Evolutionary conservation across 1,284 basidiomycete species (phyloP).

Genomic region (Rhizoctonia solani): DNA sequence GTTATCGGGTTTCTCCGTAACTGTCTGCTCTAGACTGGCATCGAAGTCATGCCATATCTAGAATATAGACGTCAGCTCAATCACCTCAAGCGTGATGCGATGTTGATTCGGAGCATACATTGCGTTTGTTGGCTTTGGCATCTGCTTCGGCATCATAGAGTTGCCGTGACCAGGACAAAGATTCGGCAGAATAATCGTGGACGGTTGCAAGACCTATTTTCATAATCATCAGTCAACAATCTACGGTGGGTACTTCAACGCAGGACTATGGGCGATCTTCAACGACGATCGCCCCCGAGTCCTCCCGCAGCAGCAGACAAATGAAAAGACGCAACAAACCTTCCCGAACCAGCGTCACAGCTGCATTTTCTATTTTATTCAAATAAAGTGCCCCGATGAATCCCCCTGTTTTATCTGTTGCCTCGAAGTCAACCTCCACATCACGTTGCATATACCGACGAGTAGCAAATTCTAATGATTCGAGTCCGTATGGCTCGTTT

Average conservation of each 20-base stretch:
- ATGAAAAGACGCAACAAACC: slow-evolving; percentile 50
- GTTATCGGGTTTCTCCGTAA: slow-evolving; percentile 48
- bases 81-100: slow-evolving; percentile 2
- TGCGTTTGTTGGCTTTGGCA: slow-evolving; percentile 75
- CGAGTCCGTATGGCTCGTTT: slow-evolving; percentile 84
- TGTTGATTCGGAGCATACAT: slow-evolving; percentile 55
- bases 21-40: slow-evolving; percentile 55
- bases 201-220: slow-evolving; percentile 64
- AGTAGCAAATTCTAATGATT: slow-evolving; percentile 81
- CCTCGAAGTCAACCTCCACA: slow-evolving; percentile 89
- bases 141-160: slow-evolving; percentile 84
- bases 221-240: slow-evolving; percentile 5
- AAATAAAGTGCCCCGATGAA: slow-evolving; percentile 90
- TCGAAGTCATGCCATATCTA: slow-evolving; percentile 86
- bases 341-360: slow-evolving; percentile 80
- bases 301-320: slow-evolving; percentile 37
- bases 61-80: slow-evolving; percentile 33
- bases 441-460: slow-evolving; percentile 91
- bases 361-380: slow-evolving; percentile 82
- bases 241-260: background rate
- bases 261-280: slow-evolving; percentile 13
- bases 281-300: slow-evolving; percentile 5
- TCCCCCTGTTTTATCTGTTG: slow-evolving; percentile 91
- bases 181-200: slow-evolving; percentile 86
- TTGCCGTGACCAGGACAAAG: slow-evolving; percentile 75